These are phyloP conservation scores for Pyrus pyrifolia DNA, from an alignment of 306 rosid genomes.

Conservation along the genomic window DNA sequence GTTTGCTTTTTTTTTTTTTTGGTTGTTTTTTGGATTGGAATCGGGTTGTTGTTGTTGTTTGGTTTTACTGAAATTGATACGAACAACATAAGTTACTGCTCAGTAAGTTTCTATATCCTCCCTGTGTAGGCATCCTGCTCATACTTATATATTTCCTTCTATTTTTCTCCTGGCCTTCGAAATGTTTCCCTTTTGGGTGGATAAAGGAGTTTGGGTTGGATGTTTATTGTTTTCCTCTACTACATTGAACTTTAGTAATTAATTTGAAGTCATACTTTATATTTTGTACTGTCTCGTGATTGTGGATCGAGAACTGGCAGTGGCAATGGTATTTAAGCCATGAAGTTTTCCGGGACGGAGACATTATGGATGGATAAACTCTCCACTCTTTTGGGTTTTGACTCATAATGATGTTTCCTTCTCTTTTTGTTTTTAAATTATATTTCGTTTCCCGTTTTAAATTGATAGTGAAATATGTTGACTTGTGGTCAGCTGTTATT, in stretches of 20 bases:
- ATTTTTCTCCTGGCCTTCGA: background rate
- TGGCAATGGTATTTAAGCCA: background rate
- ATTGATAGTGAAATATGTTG: background rate
- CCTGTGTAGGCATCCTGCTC: background rate
- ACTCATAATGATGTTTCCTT: background rate
- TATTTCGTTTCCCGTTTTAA: background rate
- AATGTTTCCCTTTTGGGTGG: background rate
- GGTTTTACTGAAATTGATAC: background rate
- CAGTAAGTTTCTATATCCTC: background rate
- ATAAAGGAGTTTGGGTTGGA: background rate
- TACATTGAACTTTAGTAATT: background rate
- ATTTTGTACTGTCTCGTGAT: background rate
- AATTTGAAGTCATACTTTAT: background rate
- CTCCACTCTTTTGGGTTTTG: background rate
- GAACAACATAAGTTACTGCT: background rate
- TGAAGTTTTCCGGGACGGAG: background rate
- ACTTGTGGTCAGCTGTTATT: background rate
- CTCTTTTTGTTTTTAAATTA: background rate
- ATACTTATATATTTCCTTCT: background rate
- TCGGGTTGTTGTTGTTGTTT: background rate
- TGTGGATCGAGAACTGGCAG: background rate
- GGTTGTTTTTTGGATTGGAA: background rate
- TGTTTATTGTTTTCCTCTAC: background rate
- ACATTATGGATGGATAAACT: slow-evolving; percentile 4
- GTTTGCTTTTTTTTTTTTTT: background rate